A percentile compares a stretch with the other conserved stretches of the same genome.
phyloP scores from a whole-genome alignment of 495 filamentous ascomycete species.

The Tuber microsphaerosporum region DNA sequence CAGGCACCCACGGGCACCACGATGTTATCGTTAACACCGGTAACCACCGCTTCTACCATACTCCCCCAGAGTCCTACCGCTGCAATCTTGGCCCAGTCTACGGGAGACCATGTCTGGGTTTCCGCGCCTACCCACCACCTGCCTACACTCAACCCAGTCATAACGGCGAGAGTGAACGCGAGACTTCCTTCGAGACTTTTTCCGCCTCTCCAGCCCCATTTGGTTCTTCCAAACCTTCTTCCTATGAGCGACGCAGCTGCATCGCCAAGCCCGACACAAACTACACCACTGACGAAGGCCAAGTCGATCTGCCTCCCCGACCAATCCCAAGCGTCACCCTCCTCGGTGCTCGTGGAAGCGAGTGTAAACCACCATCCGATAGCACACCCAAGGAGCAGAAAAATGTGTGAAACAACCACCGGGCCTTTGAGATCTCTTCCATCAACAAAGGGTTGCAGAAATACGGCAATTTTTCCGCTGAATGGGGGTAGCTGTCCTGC shows the following conservation, averaged over 20 bases:
- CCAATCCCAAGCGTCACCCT: conserved; percentile 43
- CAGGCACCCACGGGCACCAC: conserved; percentile 92
- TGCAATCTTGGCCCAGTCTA: conserved; percentile 53
- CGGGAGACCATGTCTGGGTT: conserved; percentile 44
- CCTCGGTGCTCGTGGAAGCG: conserved; percentile 50
- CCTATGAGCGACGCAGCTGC: conserved; percentile 90
- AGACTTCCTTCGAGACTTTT: conserved; percentile 88
- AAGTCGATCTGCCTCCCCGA: conserved; percentile 48
- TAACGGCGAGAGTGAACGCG: conserved; percentile 77
- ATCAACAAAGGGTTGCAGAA: conserved; percentile 89
- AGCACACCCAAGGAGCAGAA: conserved; percentile 90
- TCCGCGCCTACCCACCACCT: conserved; percentile 61
- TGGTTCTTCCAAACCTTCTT: conserved; percentile 71
- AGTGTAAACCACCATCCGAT: conserved; percentile 89
- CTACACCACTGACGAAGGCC: conserved; percentile 79
- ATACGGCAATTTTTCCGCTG: conserved; percentile 69
- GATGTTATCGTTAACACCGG: conserved; percentile 98
- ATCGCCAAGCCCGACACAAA: conserved; percentile 93
- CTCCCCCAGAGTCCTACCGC: conserved; percentile 73
- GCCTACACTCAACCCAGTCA: conserved; percentile 61
- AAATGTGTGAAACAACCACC: conserved; percentile 92
- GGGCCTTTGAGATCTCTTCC: conserved; percentile 87
- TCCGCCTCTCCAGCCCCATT: conserved; percentile 95
- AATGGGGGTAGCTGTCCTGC: conserved; percentile 86
- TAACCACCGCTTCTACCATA: conserved; percentile 88